Conservation (phyloP, 371 early-diverging fungal species). For the Scutellospora calospora region DNA sequence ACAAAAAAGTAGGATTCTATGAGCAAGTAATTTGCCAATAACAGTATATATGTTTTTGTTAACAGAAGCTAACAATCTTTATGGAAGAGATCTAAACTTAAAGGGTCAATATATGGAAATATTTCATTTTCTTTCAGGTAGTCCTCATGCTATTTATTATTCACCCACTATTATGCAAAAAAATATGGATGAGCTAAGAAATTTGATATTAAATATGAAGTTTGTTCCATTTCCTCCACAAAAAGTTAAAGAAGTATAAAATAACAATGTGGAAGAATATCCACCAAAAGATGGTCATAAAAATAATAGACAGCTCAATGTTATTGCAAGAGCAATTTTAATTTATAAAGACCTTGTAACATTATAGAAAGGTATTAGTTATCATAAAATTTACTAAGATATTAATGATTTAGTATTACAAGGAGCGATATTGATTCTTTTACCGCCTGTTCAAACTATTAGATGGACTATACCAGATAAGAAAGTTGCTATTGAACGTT, state of each 20-base stretch:
- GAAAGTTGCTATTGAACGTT: neutral
- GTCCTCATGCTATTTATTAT: neutral
- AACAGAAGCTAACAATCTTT: neutral
- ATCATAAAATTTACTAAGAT: conserved; percentile 26
- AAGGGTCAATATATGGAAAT: neutral
- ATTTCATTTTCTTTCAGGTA: neutral
- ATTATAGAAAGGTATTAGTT: conserved; percentile 3
- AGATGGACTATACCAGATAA: neutral
- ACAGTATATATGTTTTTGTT: neutral
- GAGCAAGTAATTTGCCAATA: conserved; percentile 12
- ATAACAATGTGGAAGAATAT: neutral
- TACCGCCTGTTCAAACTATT: neutral
- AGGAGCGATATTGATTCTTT: conserved; percentile 1
- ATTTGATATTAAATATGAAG: neutral
- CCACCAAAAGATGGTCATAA: conserved; percentile 1
- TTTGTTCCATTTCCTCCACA: neutral
- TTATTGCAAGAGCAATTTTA: conserved; percentile 24
- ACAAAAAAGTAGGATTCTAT: neutral
- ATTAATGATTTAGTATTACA: conserved; percentile 16
- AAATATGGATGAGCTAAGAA: neutral
- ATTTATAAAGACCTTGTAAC: neutral
- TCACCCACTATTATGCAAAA: neutral
- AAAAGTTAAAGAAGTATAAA: too few species aligned
- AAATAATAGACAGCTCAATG: neutral
- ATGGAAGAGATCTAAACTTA: neutral